Evolutionary conservation across 2,329 filamentous ascomycete species (phyloP), one percentile per base, ranked within the genome.

Genomic region (Acrocalymma vagum): DNA sequence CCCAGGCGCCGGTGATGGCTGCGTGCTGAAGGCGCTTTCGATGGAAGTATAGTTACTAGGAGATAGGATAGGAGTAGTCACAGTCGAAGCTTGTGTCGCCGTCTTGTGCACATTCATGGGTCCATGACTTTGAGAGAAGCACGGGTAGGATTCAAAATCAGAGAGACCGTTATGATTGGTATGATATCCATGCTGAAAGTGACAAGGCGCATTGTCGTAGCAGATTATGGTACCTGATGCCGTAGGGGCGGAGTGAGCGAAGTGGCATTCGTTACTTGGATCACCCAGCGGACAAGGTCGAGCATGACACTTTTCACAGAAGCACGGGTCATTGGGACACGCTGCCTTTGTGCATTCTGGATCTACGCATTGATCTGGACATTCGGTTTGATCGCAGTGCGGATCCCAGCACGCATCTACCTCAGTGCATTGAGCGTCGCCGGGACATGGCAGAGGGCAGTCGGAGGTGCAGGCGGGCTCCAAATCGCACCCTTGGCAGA

Each of bases 331-430:
- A 23, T 62, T 55, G 8, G 62, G 58, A 42, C 50, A 66, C 11
- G 63, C 48, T 18, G 49, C 22, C 36, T 69, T 65, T 17, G 58
- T 63, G 38, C 68, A 71, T 16, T 67, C 61, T 6, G 62, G 61
- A 24, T 70, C 64, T 24, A 59, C 53, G 48, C 67, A 70, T 14
- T 57, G 43, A 26, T 68, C 63, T 24, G 51, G 31, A 35, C 65
- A 70, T 13, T 60, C 47, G 27, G 45, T 53, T 33, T 62, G 55
- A 9, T 54, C 50, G 38, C 61, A 72, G 36, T 65, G 56, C 18
- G 69, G 68, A 41, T 72, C 67, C 38, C 56, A 69, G 48, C 69
- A 71, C 17, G 55, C 53, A 32, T 67, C 63, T 13, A 62, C 55
- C 11, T 53, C 38, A 3, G 53, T 48, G 36, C 66, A 69, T 18